These are phyloP conservation scores for Tetrapisispora iriomotensis DNA, from an alignment of 805 yeast genomes.

Conservation along the genomic window DNA sequence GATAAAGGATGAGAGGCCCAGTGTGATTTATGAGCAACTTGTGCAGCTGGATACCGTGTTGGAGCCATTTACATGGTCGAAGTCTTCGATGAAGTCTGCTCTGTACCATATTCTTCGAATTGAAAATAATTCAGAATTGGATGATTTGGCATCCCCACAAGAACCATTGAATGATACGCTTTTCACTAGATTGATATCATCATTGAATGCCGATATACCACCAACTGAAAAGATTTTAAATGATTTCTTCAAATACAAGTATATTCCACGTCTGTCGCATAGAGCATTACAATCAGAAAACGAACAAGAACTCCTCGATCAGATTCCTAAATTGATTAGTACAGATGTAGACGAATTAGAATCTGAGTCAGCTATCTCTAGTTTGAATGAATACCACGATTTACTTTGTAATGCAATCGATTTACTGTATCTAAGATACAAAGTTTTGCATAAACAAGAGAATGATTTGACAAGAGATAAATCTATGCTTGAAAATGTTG, in stretches of 20 bases:
- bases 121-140: slow-evolving; percentile 7
- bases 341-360: slow-evolving; percentile 6
- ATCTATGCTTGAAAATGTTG: slow-evolving; percentile 72
- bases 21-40: slow-evolving; percentile 25
- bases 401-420: slow-evolving; percentile 21
- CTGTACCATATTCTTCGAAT: slow-evolving; percentile 22
- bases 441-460: slow-evolving; percentile 32
- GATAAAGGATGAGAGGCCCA: slow-evolving; percentile 21
- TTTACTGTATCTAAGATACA: slow-evolving; percentile 23
- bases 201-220: slow-evolving; percentile 3
- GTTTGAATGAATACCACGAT: slow-evolving; percentile 19
- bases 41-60: slow-evolving; percentile 14
- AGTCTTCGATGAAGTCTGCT: slow-evolving; percentile 17
- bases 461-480: slow-evolving; percentile 51
- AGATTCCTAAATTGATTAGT: slow-evolving; percentile 15
- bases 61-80: slow-evolving; percentile 23
- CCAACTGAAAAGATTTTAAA: slow-evolving; percentile 7
- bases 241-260: slow-evolving; percentile 14
- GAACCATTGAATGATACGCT: slow-evolving; percentile 16
- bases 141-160: not conserved
- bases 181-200: slow-evolving; percentile 7
- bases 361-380: slow-evolving; percentile 3
- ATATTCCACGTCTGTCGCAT: slow-evolving; percentile 13
- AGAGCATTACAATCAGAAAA: slow-evolving; percentile 8
- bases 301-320: not conserved